Evolutionary conservation across 331 rosid genomes (phyloP).

Genomic region (Pyrus hybrid): DNA sequence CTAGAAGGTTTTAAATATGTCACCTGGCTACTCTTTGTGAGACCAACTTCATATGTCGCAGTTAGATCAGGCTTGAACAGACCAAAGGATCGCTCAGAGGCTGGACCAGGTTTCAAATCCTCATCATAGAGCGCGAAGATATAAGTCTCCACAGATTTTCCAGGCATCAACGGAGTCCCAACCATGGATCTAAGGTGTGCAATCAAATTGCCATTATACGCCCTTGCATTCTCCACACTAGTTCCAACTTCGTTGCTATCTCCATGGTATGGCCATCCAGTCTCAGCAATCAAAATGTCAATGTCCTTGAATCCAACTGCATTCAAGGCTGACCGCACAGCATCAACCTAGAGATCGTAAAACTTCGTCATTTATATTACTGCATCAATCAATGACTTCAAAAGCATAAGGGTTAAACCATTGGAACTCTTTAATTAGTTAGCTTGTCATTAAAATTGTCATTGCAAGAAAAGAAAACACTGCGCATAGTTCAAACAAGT

Average conservation of each 20-base stretch:
- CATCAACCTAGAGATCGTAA: conserved; percentile 57
- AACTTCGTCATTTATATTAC: background rate
- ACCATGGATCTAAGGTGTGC: conserved; percentile 79
- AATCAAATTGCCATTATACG: conserved; percentile 82
- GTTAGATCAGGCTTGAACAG: conserved; percentile 59
- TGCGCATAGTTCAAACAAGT: background rate
- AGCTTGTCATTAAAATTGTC: background rate
- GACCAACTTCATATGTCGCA: conserved; percentile 64
- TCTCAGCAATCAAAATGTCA: conserved; percentile 81
- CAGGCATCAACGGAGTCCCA: conserved; percentile 91
- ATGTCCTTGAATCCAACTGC: conserved; percentile 50
- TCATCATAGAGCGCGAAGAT: conserved; percentile 85
- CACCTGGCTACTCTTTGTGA: conserved; percentile 66
- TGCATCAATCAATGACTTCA: background rate
- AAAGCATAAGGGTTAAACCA: background rate
- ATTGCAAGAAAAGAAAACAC: background rate
- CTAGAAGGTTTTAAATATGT: background rate
- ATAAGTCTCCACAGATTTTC: conserved; percentile 71
- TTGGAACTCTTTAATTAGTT: background rate
- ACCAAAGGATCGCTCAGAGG: conserved; percentile 74
- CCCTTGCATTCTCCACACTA: conserved; percentile 65
- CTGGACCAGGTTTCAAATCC: conserved; percentile 60
- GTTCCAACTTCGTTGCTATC: conserved; percentile 71
- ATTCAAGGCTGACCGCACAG: conserved; percentile 66
- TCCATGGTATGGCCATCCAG: conserved; percentile 89